Evolutionary conservation across 306 rosid species (phyloP).

Genomic region (Cicer arietinum): DNA sequence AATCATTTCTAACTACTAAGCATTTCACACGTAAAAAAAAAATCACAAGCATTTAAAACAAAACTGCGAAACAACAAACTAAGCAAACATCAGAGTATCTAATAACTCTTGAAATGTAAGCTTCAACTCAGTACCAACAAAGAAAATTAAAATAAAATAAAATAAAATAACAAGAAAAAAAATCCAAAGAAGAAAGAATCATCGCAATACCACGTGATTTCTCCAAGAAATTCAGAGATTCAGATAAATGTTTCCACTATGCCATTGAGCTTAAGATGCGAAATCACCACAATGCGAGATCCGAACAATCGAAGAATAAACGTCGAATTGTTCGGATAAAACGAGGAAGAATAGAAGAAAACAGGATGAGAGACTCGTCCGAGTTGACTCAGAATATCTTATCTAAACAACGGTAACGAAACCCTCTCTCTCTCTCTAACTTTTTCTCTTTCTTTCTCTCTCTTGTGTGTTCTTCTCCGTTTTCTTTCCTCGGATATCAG

Average conservation of each 20-base stretch:
- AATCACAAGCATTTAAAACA: background rate
- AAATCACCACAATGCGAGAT: slow-evolving; percentile 65
- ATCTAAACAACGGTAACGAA: slow-evolving; percentile 40
- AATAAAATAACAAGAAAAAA: background rate
- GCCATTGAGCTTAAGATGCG: slow-evolving; percentile 33
- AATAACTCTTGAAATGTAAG: background rate
- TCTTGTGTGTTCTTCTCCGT: background rate
- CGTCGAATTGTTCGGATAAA: background rate
- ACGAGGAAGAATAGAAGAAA: background rate
- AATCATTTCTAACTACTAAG: background rate
- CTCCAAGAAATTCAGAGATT: background rate
- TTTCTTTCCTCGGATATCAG: slow-evolving; percentile 2
- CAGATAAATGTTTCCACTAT: background rate
- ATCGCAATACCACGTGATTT: slow-evolving; percentile 14
- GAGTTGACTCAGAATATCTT: slow-evolving; percentile 54
- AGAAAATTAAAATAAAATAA: background rate
- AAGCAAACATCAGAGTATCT: background rate
- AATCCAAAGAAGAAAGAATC: background rate
- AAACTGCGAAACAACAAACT: background rate
- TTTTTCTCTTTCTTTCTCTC: background rate
- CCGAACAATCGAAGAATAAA: slow-evolving; percentile 44
- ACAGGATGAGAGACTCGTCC: slow-evolving; percentile 45
- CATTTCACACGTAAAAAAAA: background rate
- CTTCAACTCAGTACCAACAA: background rate
- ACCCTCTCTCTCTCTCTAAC: slow-evolving; percentile 27